A percentile compares a stretch with the other conserved stretches of the same genome.
Evolutionary conservation across 2,329 filamentous ascomycete genomes (phyloP).

Genomic region (Colletotrichum horii): DNA sequence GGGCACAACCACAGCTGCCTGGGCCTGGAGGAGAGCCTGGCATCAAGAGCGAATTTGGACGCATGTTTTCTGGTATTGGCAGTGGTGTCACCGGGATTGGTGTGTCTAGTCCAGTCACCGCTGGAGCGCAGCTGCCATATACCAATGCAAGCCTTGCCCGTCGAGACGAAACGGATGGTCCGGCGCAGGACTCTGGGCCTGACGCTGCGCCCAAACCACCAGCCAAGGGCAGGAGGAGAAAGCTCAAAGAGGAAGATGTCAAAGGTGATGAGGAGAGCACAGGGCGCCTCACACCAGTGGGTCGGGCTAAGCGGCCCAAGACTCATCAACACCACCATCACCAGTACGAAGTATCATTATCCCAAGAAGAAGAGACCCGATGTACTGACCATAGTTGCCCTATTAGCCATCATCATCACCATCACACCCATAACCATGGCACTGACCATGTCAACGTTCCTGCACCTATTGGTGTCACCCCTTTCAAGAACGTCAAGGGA

Average conservation of each 20-base stretch:
- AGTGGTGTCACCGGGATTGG: slow-evolving; percentile 58
- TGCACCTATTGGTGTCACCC: slow-evolving; percentile 41
- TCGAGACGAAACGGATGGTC: slow-evolving; percentile 57
- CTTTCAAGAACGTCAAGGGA: slow-evolving; percentile 57
- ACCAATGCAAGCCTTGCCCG: slow-evolving; percentile 49
- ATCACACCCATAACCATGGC: slow-evolving; percentile 63
- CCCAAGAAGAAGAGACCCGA: background rate
- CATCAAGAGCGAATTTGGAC: slow-evolving; percentile 93
- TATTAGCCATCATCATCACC: slow-evolving; percentile 60
- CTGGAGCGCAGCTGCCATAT: slow-evolving; percentile 50
- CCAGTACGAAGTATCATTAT: slow-evolving; percentile 55
- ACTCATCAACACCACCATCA: slow-evolving; percentile 70
- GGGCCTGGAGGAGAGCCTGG: slow-evolving; percentile 83
- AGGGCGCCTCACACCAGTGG: slow-evolving; percentile 65
- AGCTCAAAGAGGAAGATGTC: slow-evolving; percentile 77
- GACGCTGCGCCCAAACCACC: slow-evolving; percentile 45
- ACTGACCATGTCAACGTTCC: slow-evolving; percentile 48
- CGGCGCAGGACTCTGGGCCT: slow-evolving; percentile 47
- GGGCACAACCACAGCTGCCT: slow-evolving; percentile 80
- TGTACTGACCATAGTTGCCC: background rate
- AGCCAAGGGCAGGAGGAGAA: slow-evolving; percentile 64
- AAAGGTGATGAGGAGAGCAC: slow-evolving; percentile 70
- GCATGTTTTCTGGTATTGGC: slow-evolving; percentile 93
- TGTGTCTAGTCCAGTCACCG: slow-evolving; percentile 55
- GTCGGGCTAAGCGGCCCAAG: slow-evolving; percentile 71